Conservation (phyloP, 257 asterid genomes). For the Leptodermis oblonga region DNA sequence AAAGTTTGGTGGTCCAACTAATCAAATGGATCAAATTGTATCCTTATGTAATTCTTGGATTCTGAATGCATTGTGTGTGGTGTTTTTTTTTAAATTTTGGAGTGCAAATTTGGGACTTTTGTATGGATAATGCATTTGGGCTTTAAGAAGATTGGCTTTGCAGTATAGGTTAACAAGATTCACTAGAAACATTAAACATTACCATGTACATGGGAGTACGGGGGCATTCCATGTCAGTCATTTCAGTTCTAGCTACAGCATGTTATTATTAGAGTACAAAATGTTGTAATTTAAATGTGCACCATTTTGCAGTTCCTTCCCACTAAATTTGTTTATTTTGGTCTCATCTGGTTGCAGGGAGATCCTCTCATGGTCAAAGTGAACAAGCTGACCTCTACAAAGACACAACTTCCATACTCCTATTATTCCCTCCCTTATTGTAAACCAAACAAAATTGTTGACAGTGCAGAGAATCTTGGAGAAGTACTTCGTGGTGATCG, state of each 20-base stretch:
- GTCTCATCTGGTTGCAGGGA: constrained; percentile 25
- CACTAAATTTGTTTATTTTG: neutral
- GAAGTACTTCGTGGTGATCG: constrained; percentile 55
- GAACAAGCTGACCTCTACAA: constrained; percentile 45
- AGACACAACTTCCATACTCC: constrained; percentile 35
- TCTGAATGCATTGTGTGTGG: no score
- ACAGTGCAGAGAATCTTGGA: constrained; percentile 41
- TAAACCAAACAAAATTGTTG: constrained; percentile 31
- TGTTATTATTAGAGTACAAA: neutral
- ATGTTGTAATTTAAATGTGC: neutral
- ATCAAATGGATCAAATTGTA: neutral
- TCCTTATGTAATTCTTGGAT: neutral
- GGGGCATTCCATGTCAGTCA: neutral
- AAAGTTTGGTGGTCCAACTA: neutral
- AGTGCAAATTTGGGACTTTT: neutral
- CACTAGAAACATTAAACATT: neutral
- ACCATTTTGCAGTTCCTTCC: no score
- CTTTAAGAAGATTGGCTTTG: neutral
- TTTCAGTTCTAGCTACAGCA: neutral
- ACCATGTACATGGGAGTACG: neutral
- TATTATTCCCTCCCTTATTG: constrained; percentile 44
- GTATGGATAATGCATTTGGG: neutral
- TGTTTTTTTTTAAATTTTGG: no score
- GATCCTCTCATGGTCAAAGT: constrained; percentile 46
- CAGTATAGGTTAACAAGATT: neutral